Evolutionary conservation across 1,284 basidiomycete species (phyloP), one percentile per base, ranked within the genome.

Genomic region (Mycena citricolor): DNA sequence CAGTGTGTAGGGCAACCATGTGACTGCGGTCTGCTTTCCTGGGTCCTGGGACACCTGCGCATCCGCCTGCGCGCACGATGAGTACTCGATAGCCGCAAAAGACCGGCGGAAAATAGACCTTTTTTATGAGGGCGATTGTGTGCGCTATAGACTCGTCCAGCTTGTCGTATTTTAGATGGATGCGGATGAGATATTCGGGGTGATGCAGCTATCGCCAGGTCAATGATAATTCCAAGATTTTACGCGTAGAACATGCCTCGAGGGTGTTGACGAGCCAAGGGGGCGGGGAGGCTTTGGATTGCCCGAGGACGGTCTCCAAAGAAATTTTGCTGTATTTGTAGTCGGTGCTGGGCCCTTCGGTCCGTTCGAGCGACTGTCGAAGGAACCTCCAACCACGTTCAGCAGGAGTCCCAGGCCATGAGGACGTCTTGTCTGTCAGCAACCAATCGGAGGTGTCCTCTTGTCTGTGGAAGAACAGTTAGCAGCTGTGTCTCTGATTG

Each of bases 301-400:
- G n/a, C 29, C 76, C 77, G 48, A 94, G 67, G 16, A 94, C 77
- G 8, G 80, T 83, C 61, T 94, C 90, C 34, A 93, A 68, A 10
- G 85, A 79, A 8, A 79, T 76, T 56, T 89, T 86, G 39, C 77
- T 77, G 62, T 95, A 94, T 46, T 73, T 73, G 64, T 75, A 84
- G 56, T 89, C 81, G 13, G 81, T 88, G 51, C 83, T 78, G 21
- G 72, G 61, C n/a, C 73, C 71, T 61, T 97, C 93, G 58, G 94
- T 79, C 38, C 86, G 79, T 44, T 82, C 77, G 42, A 98, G 71
- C 19, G 86, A 79, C 54, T 84, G 74, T 50, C 89, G 85, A 36
- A 99, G 76, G 62, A 93, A 94, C 57, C 87, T 76, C 89, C 94
- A 93, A 2, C 87, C 93, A 47, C 90, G 79, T 49, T 91, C 86